Evolutionary conservation across 1,284 basidiomycete species (phyloP).

Genomic region (Cutaneotrichosporon sp.): DNA sequence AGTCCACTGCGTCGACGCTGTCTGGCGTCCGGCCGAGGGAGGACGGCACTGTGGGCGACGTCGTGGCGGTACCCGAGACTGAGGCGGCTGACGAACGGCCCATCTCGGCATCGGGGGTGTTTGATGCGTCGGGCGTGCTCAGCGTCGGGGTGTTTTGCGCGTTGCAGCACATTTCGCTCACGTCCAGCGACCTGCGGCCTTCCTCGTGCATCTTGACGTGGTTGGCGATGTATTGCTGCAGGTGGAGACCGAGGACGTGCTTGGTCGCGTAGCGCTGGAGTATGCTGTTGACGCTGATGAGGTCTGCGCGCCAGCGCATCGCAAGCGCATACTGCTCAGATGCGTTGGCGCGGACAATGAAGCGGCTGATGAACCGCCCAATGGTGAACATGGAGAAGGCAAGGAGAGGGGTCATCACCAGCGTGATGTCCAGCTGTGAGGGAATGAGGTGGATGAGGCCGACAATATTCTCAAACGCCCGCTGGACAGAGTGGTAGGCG

Average conservation of each 20-base stretch:
- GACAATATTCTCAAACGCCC: conserved; percentile 31
- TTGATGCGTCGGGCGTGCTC: not conserved
- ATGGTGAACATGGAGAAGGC: conserved; percentile 32
- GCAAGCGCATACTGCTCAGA: conserved; percentile 23
- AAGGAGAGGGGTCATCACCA: conserved; percentile 31
- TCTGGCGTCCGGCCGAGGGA: conserved; percentile 17
- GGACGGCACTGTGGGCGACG: not conserved
- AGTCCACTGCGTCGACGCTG: conserved; percentile 8
- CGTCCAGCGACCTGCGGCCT: not conserved
- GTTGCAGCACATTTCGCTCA: not conserved
- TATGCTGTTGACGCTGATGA: conserved; percentile 21
- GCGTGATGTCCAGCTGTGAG: conserved; percentile 36
- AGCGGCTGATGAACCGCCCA: conserved; percentile 32
- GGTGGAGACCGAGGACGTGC: conserved; percentile 9
- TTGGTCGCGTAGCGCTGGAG: conserved; percentile 15
- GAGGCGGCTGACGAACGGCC: not conserved
- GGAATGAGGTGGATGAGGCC: conserved; percentile 40
- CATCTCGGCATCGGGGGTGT: not conserved
- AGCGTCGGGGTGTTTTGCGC: not conserved
- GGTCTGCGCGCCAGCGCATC: conserved; percentile 30
- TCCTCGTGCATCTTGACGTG: conserved; percentile 8
- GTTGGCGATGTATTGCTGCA: conserved; percentile 7
- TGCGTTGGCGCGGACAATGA: conserved; percentile 23
- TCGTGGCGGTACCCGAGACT: not conserved
- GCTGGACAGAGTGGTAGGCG: conserved; percentile 14